Evolutionary conservation across 2,329 filamentous ascomycete species (phyloP).

Genomic region (Alternaria incomplexa): DNA sequence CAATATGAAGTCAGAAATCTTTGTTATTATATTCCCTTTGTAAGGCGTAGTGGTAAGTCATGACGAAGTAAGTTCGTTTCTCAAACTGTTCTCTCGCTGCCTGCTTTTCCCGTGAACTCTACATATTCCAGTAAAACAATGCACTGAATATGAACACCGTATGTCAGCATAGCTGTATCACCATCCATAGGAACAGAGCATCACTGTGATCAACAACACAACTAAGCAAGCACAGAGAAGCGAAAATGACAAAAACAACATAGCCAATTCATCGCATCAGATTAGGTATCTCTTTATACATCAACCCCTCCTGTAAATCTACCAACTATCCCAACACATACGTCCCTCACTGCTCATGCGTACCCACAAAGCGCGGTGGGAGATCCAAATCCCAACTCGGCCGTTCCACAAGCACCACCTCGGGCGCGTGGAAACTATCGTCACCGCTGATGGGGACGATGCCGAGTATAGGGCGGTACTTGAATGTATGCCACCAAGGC

Average conservation of each 20-base stretch:
- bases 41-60: not conserved
- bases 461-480: slow-evolving; percentile 92
- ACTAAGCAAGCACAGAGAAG: not conserved
- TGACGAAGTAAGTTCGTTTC: not conserved
- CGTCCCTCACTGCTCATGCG: slow-evolving; percentile 37
- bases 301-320: not conserved
- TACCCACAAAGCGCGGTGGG: slow-evolving; percentile 65
- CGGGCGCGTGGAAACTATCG: slow-evolving; percentile 58
- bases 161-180: not conserved
- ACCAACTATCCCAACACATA: not conserved
- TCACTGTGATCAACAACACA: not conserved
- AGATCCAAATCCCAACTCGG: slow-evolving; percentile 83
- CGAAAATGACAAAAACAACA: not conserved
- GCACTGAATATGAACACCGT: not conserved
- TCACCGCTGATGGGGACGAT: slow-evolving; percentile 61
- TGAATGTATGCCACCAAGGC: slow-evolving; percentile 80
- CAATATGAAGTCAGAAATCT: not conserved
- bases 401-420: slow-evolving; percentile 88
- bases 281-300: slow-evolving; percentile 1
- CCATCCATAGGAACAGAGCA: not conserved
- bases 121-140: not conserved
- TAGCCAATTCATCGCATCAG: not conserved
- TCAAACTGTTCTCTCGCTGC: not conserved
- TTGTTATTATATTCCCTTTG: not conserved
- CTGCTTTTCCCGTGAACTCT: not conserved